Percentiles rank a stretch among this genome's conserved stretches.
Evolutionary conservation across 2,329 filamentous ascomycete species (phyloP).

Genomic region (Neodidymelliopsis sp.): DNA sequence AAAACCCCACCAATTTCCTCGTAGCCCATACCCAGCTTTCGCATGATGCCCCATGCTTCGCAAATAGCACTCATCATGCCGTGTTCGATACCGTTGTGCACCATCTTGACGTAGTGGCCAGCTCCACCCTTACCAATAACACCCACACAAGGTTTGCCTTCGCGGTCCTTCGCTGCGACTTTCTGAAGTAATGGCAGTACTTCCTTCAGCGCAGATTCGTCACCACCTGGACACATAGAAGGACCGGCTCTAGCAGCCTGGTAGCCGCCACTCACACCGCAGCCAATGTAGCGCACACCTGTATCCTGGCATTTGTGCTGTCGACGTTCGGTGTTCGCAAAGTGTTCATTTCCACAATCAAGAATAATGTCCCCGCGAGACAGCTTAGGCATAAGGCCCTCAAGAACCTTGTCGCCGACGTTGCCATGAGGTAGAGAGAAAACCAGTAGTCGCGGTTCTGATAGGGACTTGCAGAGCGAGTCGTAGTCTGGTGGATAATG

Average conservation of each 20-base stretch:
- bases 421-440: constrained; percentile 61
- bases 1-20: constrained; percentile 69
- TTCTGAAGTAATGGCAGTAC: constrained; percentile 68
- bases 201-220: constrained; percentile 63
- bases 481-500: constrained; percentile 54
- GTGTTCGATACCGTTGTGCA: constrained; percentile 78
- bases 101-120: constrained; percentile 79
- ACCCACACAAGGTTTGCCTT: constrained; percentile 67
- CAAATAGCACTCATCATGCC: constrained; percentile 72
- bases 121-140: constrained; percentile 68
- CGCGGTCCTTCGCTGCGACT: constrained; percentile 68
- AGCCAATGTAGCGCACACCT: constrained; percentile 71
- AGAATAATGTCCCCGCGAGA: constrained; percentile 70
- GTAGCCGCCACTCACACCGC: constrained; percentile 74
- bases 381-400: constrained; percentile 59
- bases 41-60: constrained; percentile 71
- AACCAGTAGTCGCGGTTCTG: constrained; percentile 59
- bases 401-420: constrained; percentile 58
- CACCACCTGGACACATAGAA: constrained; percentile 71
- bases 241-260: constrained; percentile 71
- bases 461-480: constrained; percentile 58
- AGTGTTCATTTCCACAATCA: constrained; percentile 74
- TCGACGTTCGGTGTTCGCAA: constrained; percentile 67
- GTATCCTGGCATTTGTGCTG: constrained; percentile 64
- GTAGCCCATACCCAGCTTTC: constrained; percentile 63